Conservation (phyloP, 2,329 filamentous ascomycete genomes). For the Sclerotinia sclerotiorum region DNA sequence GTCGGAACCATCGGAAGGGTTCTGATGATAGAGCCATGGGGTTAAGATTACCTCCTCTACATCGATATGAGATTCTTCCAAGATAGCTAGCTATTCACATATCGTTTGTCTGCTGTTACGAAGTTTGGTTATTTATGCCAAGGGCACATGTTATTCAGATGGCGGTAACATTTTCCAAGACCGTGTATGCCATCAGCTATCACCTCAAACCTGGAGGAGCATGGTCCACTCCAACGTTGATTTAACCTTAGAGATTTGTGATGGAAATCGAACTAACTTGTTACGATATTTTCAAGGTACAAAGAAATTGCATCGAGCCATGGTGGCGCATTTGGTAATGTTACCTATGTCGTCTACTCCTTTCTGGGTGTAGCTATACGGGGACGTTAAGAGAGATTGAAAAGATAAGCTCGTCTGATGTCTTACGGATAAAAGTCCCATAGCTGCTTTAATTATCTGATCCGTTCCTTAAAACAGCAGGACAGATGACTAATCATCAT, state of each 20-base stretch:
- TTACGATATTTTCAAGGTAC: neutral
- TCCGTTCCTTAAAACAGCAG: neutral
- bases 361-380: neutral
- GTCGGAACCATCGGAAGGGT: neutral
- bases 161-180: neutral
- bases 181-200: neutral
- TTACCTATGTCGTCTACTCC: neutral
- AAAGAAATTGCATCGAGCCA: neutral
- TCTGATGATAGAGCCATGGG: neutral
- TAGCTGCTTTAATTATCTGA: neutral
- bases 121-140: no score
- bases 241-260: conserved; percentile 5
- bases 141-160: neutral
- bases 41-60: neutral
- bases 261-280: neutral
- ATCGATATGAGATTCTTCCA: neutral
- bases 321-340: neutral
- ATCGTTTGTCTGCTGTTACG: no score
- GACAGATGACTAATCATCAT: neutral
- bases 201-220: neutral
- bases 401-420: neutral
- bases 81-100: neutral
- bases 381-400: neutral
- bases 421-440: neutral
- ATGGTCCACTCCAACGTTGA: conserved; percentile 1